Evolutionary conservation across 1,284 basidiomycete species (phyloP).

Genomic region (Cutaneotrichosporon dermatis): DNA sequence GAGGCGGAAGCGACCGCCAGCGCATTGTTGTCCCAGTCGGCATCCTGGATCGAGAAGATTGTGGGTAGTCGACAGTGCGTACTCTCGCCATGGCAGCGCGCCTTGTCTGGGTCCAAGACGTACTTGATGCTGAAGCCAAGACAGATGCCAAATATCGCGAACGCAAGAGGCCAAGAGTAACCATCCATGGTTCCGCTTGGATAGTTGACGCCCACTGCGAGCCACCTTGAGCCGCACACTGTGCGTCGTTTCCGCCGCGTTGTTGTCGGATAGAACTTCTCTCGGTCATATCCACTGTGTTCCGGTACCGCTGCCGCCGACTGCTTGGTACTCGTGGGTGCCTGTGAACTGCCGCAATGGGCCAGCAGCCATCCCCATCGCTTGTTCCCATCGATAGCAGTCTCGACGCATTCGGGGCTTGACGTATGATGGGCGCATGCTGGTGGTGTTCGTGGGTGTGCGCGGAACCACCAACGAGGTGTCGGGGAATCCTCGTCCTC

Average conservation of each 20-base stretch:
- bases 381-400: not conserved
- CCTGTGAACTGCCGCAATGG: not conserved
- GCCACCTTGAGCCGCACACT: not conserved
- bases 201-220: not conserved
- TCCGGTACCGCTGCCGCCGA: not conserved
- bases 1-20: constrained; percentile 3
- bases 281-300: not conserved
- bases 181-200: not conserved
- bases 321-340: not conserved
- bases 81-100: constrained; percentile 86
- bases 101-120: constrained; percentile 92
- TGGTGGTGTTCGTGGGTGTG: not conserved
- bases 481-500: not conserved
- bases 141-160: constrained; percentile 1
- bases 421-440: not conserved
- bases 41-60: constrained; percentile 38
- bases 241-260: not conserved
- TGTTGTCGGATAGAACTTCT: not conserved
- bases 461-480: constrained; percentile 1
- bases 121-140: constrained; percentile 65
- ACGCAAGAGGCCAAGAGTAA: not conserved
- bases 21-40: not conserved
- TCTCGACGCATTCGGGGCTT: not conserved
- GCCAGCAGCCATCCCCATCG: constrained; percentile 1
- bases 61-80: constrained; percentile 61